These are phyloP conservation scores for Penicillium pancosmium DNA, from an alignment of 495 filamentous ascomycete genomes.

Conservation along the genomic window DNA sequence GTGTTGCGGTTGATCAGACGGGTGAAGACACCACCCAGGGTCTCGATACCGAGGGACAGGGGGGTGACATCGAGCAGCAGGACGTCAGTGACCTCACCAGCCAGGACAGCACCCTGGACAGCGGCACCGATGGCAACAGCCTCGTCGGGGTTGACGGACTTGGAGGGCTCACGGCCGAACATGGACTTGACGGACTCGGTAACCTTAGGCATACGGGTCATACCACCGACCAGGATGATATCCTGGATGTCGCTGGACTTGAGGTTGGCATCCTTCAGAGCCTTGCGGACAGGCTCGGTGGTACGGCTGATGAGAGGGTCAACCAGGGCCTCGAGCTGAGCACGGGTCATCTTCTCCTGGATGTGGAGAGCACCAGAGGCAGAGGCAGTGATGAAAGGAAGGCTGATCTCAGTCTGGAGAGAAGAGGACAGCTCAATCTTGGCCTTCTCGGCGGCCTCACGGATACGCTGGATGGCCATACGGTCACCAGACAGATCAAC, in stretches of 20 bases:
- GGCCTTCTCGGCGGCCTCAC: conserved; percentile 99
- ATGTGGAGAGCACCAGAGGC: conserved; percentile 96
- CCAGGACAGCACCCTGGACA: conserved; percentile 95
- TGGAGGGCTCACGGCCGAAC: conserved; percentile 97
- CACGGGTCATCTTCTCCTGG: conserved; percentile 88
- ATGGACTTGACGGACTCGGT: conserved; percentile 95
- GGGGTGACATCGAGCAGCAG: conserved; percentile 97
- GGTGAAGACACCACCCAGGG: conserved; percentile 98
- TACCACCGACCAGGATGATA: conserved; percentile 98
- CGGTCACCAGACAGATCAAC: conserved; percentile 92
- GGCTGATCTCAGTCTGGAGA: conserved; percentile 90
- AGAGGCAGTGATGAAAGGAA: conserved; percentile 98
- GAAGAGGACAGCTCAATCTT: conserved; percentile 99
- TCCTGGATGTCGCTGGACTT: conserved; percentile 97
- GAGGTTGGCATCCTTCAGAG: conserved; percentile 94
- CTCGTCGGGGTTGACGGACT: conserved; percentile 99
- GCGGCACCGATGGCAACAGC: conserved; percentile 98
- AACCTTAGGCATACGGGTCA: conserved; percentile 99
- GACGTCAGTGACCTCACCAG: conserved; percentile 96
- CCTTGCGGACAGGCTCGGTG: conserved; percentile 93
- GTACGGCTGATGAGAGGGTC: conserved; percentile 88
- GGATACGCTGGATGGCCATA: conserved; percentile 99
- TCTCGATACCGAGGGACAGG: conserved; percentile 98
- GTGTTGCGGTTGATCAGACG: conserved; percentile 99
- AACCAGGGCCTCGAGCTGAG: conserved; percentile 91